These are phyloP conservation scores for Phalaenopsis aphrodite DNA, from an alignment of 106 monocot genomes.

Conservation along the genomic window DNA sequence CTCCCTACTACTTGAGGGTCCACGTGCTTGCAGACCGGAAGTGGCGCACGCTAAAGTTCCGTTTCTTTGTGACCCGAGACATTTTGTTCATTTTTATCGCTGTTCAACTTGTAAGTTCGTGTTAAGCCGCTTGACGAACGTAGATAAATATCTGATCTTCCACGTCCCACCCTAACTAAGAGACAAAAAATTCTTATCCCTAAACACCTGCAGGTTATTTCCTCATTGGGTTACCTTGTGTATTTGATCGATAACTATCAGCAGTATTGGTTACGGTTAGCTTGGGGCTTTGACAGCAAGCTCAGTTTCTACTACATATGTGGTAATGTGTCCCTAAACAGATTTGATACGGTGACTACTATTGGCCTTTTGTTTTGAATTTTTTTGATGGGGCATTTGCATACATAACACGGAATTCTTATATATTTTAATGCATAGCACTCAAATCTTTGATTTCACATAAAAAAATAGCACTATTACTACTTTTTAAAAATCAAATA, in stretches of 20 bases:
- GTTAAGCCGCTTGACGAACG: not conserved
- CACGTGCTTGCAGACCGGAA: constrained; percentile 80
- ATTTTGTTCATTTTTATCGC: constrained; percentile 67
- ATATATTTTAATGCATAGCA: too few relatives aligned
- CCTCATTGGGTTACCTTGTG: constrained; percentile 64
- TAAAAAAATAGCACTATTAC: too few relatives aligned
- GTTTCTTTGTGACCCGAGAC: constrained; percentile 92
- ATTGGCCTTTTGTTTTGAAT: not conserved
- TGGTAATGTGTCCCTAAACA: constrained; percentile 36
- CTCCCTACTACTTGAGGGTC: constrained; percentile 93
- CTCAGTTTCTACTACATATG: constrained; percentile 93
- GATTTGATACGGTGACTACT: constrained; percentile 1
- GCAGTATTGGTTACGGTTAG: constrained; percentile 52
- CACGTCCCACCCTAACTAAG: not conserved
- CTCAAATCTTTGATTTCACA: too few relatives aligned
- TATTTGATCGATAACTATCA: constrained; percentile 70
- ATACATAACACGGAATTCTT: too few relatives aligned
- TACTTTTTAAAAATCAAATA: too few relatives aligned
- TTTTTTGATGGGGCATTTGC: too few relatives aligned
- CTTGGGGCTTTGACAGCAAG: constrained; percentile 70
- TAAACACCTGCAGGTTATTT: constrained; percentile 55
- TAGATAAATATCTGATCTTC: not conserved
- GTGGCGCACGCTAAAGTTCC: constrained; percentile 92
- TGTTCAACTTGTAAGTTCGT: constrained; percentile 79
- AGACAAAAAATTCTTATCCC: not conserved